Conservation (phyloP, 1,139 yeast species). For the Hansenula anomala region DNA sequence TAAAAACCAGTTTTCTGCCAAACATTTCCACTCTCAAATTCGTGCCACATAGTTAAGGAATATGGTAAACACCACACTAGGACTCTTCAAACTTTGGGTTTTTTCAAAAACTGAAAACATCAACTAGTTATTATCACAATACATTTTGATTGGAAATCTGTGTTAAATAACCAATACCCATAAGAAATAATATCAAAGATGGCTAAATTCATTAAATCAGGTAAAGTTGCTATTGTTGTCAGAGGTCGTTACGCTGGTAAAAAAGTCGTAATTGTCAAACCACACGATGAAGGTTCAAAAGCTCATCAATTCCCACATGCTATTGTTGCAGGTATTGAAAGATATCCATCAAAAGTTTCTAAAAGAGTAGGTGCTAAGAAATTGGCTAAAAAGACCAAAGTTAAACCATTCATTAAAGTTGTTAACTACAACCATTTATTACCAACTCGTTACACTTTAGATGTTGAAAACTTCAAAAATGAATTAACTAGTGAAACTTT, state of each 20-base stretch:
- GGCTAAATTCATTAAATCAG: constrained; percentile 99
- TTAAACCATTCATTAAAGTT: constrained; percentile 98
- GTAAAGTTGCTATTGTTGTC: constrained; percentile 99
- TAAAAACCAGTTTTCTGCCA: no score
- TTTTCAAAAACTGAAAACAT: no score
- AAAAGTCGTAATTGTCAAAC: constrained; percentile 98
- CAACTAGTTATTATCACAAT: no score
- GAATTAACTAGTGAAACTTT: constrained; percentile 90
- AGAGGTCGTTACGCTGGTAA: constrained; percentile 99
- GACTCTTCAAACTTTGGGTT: no score
- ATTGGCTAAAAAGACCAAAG: constrained; percentile 94
- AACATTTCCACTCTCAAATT: no score
- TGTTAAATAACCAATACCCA: no score
- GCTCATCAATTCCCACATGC: constrained; percentile 99
- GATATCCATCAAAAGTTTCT: constrained; percentile 96
- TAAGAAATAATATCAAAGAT: constrained; percentile 33
- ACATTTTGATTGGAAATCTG: no score
- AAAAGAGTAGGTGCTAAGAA: constrained; percentile 94
- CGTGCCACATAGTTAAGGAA: no score
- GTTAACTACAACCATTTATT: constrained; percentile 99
- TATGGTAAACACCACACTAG: no score
- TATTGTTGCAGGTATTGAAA: constrained; percentile 98
- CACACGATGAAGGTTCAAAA: constrained; percentile 98
- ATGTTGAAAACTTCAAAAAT: constrained; percentile 90
- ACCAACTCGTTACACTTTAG: constrained; percentile 99